phyloP scores from a whole-genome alignment of 805 yeast species.

The Tetrapisispora iriomotensis region DNA sequence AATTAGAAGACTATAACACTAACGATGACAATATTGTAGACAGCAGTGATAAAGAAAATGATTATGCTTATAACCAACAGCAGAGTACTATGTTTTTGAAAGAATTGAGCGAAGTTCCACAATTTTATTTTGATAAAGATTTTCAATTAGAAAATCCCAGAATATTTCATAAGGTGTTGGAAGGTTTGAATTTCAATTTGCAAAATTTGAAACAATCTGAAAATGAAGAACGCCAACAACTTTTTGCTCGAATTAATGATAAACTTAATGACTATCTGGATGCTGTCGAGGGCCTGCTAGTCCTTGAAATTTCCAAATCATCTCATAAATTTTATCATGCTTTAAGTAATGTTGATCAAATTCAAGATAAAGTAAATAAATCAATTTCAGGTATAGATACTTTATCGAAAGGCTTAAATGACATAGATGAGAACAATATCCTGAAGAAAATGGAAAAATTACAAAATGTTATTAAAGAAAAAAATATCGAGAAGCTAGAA shows the following conservation, averaged over 20 bases:
- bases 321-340: conserved; percentile 81
- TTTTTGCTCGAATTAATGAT: conserved; percentile 59
- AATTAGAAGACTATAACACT: conserved; percentile 14
- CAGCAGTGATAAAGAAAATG: conserved; percentile 7
- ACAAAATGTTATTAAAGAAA: conserved; percentile 40
- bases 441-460: conserved; percentile 41
- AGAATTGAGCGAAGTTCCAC: conserved; percentile 41
- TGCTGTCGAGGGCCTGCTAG: conserved; percentile 69
- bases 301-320: conserved; percentile 73
- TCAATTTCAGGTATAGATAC: conserved; percentile 40
- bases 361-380: conserved; percentile 44
- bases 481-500: conserved; percentile 54
- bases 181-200: conserved; percentile 37
- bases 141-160: conserved; percentile 87
- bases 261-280: conserved; percentile 76
- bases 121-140: conserved; percentile 51
- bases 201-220: conserved; percentile 26
- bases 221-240: conserved; percentile 31
- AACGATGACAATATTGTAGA: conserved; percentile 5
- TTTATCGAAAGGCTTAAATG: conserved; percentile 38
- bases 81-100: conserved; percentile 8
- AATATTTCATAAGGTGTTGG: conserved; percentile 64
- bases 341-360: conserved; percentile 61
- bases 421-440: conserved; percentile 42
- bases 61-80: conserved; percentile 12